Evolutionary conservation across 169 alveolate genomes (phyloP), one percentile per base, ranked within the genome.

Genomic region (Eimeria falciformis): DNA sequence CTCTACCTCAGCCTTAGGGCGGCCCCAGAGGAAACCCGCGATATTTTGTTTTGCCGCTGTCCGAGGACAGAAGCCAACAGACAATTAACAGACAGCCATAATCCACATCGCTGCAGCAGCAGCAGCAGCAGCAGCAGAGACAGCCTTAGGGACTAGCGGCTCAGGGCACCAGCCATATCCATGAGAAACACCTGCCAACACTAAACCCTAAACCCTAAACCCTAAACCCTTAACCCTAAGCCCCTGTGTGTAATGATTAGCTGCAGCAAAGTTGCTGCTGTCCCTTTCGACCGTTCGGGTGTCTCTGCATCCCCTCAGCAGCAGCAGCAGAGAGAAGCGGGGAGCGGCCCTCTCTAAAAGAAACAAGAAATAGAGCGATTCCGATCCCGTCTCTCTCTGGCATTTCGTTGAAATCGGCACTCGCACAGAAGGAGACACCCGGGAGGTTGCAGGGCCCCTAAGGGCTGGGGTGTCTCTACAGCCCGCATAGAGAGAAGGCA

Each of bases 51-150:
- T 50, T 50, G 58, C 21, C 23, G 37, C n/a, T n/a, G n/a, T n/a
- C n/a, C n/a, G n/a, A n/a, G n/a, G n/a, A n/a, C n/a, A n/a, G 62
- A 9, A 17, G 62, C 62, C 9, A 17, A 17, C 62, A 53, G 62
- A 53, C 62, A 23, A 62, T 18, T 5, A 21, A 62, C 73, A 11
- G 23, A 62, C 73, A 11, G 73, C 73, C 23, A 18, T 62, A 12
- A 12, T 23, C 9, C 7, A 62, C 23, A 21, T 23, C 5, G 73
- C 29, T 62, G 37, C 73, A 17, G 62, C 83, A 17, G 83, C 83
- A 71, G 56, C 83, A 71, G 83, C 83, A 3, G 56, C 83, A 43
- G 83, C 86, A 77, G 86, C 86, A 77, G 86, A 65, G 6, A 68
- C 86, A 77, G 86, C 86, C n/a, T 65, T 45, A 62, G 62, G 14